Conservation (phyloP, 2,329 filamentous ascomycete species). For the Diaporthe vaccinii region DNA sequence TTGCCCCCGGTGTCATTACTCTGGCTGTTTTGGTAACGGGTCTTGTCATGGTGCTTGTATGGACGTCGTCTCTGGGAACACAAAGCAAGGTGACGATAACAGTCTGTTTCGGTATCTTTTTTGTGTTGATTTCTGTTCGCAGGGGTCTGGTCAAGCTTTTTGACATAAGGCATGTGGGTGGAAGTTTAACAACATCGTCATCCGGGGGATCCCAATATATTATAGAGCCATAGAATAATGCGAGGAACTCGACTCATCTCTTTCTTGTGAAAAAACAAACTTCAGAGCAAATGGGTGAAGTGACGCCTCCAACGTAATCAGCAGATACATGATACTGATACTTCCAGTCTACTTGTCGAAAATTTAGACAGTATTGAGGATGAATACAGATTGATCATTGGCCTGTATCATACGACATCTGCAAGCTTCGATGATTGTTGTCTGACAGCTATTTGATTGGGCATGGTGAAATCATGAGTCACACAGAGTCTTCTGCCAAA, state of each 20-base stretch:
- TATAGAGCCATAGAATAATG: neutral
- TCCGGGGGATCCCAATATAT: neutral
- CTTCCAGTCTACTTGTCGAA: too few relatives aligned
- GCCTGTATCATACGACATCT: too few relatives aligned
- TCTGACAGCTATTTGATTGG: too few relatives aligned
- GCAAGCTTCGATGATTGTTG: too few relatives aligned
- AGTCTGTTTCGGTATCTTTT: neutral
- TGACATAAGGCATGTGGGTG: neutral
- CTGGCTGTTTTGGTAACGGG: neutral
- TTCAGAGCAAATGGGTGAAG: neutral
- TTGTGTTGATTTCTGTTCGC: neutral
- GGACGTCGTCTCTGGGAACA: neutral
- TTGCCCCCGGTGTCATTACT: neutral
- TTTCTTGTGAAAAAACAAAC: neutral
- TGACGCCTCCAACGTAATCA: too few relatives aligned
- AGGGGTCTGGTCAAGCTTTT: neutral
- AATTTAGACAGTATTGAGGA: too few relatives aligned
- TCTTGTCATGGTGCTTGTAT: neutral
- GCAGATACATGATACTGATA: too few relatives aligned
- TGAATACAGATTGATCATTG: too few relatives aligned
- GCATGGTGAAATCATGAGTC: too few relatives aligned
- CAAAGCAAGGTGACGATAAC: neutral
- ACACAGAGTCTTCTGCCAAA: too few relatives aligned
- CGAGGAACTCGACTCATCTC: too few relatives aligned
- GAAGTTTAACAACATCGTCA: neutral